These are phyloP conservation scores for Sarocladium brachiariae DNA, from an alignment of 2,329 filamentous ascomycete species.

Conservation along the genomic window DNA sequence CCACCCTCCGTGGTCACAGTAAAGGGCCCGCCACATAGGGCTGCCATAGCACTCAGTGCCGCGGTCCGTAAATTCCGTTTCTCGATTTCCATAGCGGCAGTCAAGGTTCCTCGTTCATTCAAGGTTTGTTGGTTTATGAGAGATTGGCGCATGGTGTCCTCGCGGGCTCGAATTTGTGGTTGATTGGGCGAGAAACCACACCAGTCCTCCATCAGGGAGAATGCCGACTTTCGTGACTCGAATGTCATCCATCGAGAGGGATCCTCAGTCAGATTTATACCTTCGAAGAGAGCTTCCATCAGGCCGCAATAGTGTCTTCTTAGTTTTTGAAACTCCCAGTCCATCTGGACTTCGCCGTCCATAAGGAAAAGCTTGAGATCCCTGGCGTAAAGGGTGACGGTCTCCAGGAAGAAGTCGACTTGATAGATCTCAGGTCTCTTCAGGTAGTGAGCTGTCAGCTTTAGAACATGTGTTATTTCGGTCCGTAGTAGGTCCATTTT, in stretches of 20 bases:
- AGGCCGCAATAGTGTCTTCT: conserved; percentile 90
- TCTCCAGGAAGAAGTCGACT: conserved; percentile 85
- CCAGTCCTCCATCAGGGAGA: conserved; percentile 98
- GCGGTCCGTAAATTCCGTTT: conserved; percentile 87
- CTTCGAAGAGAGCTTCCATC: conserved; percentile 87
- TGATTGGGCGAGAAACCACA: conserved; percentile 95
- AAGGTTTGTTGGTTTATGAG: conserved; percentile 73
- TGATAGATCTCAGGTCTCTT: conserved; percentile 70
- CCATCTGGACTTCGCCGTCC: conserved; percentile 88
- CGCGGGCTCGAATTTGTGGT: conserved; percentile 68
- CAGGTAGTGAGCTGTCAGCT: conserved; percentile 84
- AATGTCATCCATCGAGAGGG: conserved; percentile 95
- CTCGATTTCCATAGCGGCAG: conserved; percentile 92
- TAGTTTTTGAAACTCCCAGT: conserved; percentile 89
- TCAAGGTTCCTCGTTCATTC: conserved; percentile 69
- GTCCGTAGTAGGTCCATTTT: conserved; percentile 83
- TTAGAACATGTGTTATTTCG: conserved; percentile 94
- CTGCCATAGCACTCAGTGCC: conserved; percentile 90
- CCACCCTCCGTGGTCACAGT: conserved; percentile 84
- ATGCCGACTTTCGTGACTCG: conserved; percentile 89
- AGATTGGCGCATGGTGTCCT: conserved; percentile 81
- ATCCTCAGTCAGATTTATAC: conserved; percentile 77
- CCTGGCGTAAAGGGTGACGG: conserved; percentile 82
- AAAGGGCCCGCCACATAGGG: conserved; percentile 79
- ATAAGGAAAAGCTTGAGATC: conserved; percentile 92